Base-by-base conservation (phyloP, 108 stramenopile genomes). In the Pseudonitzschia pungens region DNA sequence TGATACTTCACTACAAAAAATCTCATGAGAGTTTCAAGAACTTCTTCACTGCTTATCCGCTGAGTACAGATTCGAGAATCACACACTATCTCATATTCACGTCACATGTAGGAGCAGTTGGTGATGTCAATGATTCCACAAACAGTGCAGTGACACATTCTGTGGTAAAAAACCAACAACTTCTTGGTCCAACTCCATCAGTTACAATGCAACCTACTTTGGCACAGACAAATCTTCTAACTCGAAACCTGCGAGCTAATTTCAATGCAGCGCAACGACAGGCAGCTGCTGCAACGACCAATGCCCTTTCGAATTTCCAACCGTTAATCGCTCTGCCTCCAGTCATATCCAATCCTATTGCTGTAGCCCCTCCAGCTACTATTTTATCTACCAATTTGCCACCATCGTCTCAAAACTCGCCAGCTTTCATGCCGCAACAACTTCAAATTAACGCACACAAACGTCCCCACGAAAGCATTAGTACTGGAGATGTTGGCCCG, bases 21-120 rank as follows among this genome's bases (percentile, higher is more conserved):
- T 70, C 58, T 44, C 83, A 89, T 27, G 81, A 87, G 31, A 69
- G 72, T 63, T 92, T 84, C 71, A 70, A 78, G 36, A 83, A 89
- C 64, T 89, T 83, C 51, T 69, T 94, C 56, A 71, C 81, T 24
- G 78, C 83, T 1, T 94, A 86, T 83, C 93, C 93, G 20, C 69
- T 94, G 67, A 89, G 87, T 42, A 92, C 93, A 0, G 93, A 94
- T 70, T 92, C 91, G 0, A 82, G 84, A 48, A 90, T 94, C 29
- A 90, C 91, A 20, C 91, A 94, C 60, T 94, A 92, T 55, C 79
- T 94, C 52, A 78, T 77, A 50, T 71, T 94, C 21, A 87, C 90
- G 0, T 77, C 74, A 0, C 83, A 82, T 77, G 84, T 88, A 7
- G 88, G 86, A 66, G 75, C 72, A 71, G 69, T 85, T 24, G 72